A percentile compares a stretch with the other conserved stretches of the same genome.
These are phyloP conservation scores for Erysimum cheiri DNA, from an alignment of 441 rosid genomes.

Conservation along the genomic window DNA sequence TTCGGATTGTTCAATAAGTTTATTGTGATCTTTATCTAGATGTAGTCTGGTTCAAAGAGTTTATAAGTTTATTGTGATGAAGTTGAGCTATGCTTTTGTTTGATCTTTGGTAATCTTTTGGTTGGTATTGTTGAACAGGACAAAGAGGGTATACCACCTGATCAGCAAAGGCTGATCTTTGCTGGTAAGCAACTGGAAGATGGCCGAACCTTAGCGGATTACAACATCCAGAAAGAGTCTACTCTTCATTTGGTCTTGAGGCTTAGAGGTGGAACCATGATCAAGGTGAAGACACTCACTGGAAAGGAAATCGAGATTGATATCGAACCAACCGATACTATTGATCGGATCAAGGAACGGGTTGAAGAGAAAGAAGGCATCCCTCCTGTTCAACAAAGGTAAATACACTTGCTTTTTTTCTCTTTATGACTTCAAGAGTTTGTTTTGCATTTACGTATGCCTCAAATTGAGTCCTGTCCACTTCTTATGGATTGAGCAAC, in stretches of 20 bases:
- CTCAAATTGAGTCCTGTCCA: neutral
- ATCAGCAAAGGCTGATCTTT: constrained; percentile 89
- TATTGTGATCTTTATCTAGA: neutral
- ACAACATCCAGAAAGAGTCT: constrained; percentile 89
- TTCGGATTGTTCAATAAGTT: too few species aligned
- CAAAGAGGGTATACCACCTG: constrained; percentile 94
- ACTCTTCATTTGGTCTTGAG: constrained; percentile 92
- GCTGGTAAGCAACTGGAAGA: constrained; percentile 94
- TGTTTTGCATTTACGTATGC: neutral
- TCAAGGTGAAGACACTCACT: constrained; percentile 92
- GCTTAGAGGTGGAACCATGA: constrained; percentile 98
- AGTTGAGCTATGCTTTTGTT: constrained; percentile 14
- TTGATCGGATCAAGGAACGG: constrained; percentile 94
- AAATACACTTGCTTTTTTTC: neutral
- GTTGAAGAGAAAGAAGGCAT: constrained; percentile 99
- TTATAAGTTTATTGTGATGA: neutral
- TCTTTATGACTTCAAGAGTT: neutral
- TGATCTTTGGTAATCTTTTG: constrained; percentile 8
- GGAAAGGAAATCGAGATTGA: constrained; percentile 95
- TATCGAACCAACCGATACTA: constrained; percentile 91
- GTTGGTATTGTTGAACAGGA: constrained; percentile 50
- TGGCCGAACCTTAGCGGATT: constrained; percentile 89
- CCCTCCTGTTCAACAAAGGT: constrained; percentile 99
- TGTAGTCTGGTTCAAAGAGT: neutral
- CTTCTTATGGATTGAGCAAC: constrained; percentile 11